Percentiles rank a stretch among this genome's conserved stretches.
Evolutionary conservation across 2,329 filamentous ascomycete species (phyloP).

Genomic region (Leptographium galeiforme): DNA sequence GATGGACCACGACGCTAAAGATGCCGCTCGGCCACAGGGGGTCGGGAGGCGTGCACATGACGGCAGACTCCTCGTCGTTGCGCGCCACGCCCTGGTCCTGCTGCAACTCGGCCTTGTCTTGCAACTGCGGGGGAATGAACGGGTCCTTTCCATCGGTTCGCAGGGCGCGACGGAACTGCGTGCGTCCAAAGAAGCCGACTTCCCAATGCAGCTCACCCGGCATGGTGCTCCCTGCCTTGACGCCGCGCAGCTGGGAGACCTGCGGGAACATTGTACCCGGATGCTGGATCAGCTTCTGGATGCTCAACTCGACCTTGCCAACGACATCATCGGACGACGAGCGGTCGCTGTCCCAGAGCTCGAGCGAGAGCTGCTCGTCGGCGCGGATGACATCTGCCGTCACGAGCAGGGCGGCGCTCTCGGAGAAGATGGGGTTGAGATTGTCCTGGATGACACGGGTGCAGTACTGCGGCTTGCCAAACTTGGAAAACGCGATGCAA

Average conservation of each 20-base stretch:
- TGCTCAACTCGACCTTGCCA: conserved; percentile 83
- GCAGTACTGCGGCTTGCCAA: conserved; percentile 94
- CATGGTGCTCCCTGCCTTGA: conserved; percentile 77
- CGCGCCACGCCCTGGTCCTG: conserved; percentile 75
- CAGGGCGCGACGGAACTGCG: conserved; percentile 70
- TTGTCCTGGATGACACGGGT: conserved; percentile 93
- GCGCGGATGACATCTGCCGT: conserved; percentile 85
- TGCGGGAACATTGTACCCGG: conserved; percentile 89
- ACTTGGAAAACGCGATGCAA: conserved; percentile 88
- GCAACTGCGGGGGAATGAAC: conserved; percentile 59
- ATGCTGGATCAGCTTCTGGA: conserved; percentile 90
- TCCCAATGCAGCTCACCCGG: conserved; percentile 93
- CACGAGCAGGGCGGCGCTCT: conserved; percentile 72
- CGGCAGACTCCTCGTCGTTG: conserved; percentile 64
- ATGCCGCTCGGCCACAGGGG: conserved; percentile 93
- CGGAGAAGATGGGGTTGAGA: conserved; percentile 84
- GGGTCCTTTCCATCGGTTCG: conserved; percentile 78
- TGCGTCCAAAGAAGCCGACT: conserved; percentile 88
- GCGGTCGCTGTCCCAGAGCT: conserved; percentile 92
- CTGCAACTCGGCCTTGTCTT: conserved; percentile 63
- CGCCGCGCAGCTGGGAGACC: conserved; percentile 66
- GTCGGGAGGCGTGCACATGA: conserved; percentile 81
- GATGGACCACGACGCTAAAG: conserved; percentile 75
- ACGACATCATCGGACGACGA: conserved; percentile 89
- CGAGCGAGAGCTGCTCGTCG: conserved; percentile 82